Evolutionary conservation across 345 rosid species (phyloP).

Genomic region (Jatropha curcas): DNA sequence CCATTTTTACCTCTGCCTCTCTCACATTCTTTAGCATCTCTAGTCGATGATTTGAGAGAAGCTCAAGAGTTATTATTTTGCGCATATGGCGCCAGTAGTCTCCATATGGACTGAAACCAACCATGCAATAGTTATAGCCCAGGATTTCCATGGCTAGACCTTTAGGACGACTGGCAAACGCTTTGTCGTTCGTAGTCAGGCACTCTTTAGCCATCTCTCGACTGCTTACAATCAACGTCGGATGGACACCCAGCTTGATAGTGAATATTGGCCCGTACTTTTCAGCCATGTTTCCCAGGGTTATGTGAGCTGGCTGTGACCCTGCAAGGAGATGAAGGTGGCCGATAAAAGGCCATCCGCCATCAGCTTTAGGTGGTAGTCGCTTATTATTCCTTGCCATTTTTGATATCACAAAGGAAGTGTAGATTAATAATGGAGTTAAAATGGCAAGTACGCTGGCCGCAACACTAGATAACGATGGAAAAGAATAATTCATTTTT

Average conservation of each 20-base stretch:
- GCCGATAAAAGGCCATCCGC: constrained; percentile 25
- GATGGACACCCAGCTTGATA: constrained; percentile 5
- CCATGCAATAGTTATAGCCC: constrained; percentile 13
- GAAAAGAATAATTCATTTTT: too few relatives aligned
- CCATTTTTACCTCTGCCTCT: neutral
- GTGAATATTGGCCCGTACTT: constrained; percentile 18
- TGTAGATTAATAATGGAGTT: too few relatives aligned
- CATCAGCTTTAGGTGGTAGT: neutral
- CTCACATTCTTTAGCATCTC: constrained; percentile 17
- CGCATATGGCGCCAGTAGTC: constrained; percentile 27
- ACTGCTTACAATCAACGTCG: neutral
- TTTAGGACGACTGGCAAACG: constrained; percentile 7
- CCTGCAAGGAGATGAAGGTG: constrained; percentile 16
- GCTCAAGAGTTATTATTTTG: constrained; percentile 16
- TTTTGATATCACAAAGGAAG: neutral
- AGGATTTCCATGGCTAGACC: constrained; percentile 8
- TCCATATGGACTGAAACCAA: constrained; percentile 5
- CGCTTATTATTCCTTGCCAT: neutral
- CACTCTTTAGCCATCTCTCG: constrained; percentile 24
- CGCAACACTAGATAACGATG: too few relatives aligned
- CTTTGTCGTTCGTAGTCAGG: neutral
- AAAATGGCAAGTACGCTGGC: too few relatives aligned
- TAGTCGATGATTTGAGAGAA: constrained; percentile 21
- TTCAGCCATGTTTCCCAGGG: constrained; percentile 13
- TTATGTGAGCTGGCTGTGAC: constrained; percentile 4